These are phyloP conservation scores for Elsinoe necatrix DNA, from an alignment of 2,329 filamentous ascomycete species.

Conservation along the genomic window DNA sequence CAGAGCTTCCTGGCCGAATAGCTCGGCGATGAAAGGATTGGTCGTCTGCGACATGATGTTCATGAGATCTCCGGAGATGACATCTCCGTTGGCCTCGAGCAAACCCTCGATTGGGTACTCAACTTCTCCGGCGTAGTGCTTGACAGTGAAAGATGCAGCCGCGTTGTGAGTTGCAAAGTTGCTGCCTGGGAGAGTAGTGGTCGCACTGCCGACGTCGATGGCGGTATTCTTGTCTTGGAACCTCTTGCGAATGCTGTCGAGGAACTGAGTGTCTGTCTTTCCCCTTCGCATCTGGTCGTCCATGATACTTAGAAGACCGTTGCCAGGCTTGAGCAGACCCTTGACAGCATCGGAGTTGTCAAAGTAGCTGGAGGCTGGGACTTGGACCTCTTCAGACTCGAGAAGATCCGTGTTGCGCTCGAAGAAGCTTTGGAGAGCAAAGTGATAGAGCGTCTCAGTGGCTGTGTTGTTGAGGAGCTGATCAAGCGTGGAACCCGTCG, in stretches of 20 bases:
- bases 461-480: conserved; percentile 93
- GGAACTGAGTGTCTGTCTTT: conserved; percentile 77
- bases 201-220: conserved; percentile 68
- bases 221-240: conserved; percentile 93
- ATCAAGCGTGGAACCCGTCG: conserved; percentile 78
- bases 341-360: conserved; percentile 94
- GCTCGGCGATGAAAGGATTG: conserved; percentile 76
- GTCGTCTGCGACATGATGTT: conserved; percentile 84
- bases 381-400: conserved; percentile 85
- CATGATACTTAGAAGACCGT: conserved; percentile 85
- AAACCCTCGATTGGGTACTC: conserved; percentile 84
- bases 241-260: conserved; percentile 83
- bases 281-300: conserved; percentile 92
- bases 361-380: conserved; percentile 90
- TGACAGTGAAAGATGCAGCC: conserved; percentile 75
- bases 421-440: conserved; percentile 92
- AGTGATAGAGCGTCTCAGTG: conserved; percentile 83
- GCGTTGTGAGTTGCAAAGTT: conserved; percentile 82
- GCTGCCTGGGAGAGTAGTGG: conserved; percentile 70
- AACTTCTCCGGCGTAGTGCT: conserved; percentile 92
- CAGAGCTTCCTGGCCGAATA: conserved; percentile 93
- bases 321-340: conserved; percentile 82
- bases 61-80: conserved; percentile 91
- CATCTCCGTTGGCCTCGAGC: conserved; percentile 90
- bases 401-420: conserved; percentile 87